Evolutionary conservation across 2,329 filamentous ascomycete genomes (phyloP).

Genomic region (Tolypocladium ophioglossoides): DNA sequence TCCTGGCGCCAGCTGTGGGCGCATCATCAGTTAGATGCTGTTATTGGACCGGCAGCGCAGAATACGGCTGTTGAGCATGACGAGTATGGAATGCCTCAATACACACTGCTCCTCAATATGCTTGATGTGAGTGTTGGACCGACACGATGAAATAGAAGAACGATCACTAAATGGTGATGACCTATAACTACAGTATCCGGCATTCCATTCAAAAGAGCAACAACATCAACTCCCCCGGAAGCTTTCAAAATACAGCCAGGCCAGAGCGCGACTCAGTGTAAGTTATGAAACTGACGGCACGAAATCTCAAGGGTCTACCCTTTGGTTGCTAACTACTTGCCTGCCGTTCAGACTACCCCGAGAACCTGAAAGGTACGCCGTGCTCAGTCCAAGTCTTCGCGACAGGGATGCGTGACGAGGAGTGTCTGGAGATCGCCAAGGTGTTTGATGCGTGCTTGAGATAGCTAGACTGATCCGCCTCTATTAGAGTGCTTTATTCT

Average conservation of each 20-base stretch:
- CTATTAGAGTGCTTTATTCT: too few relatives aligned
- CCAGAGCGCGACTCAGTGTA: slow-evolving; percentile 6
- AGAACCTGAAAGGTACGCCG: slow-evolving; percentile 29
- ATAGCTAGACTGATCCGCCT: neutral
- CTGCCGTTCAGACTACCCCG: slow-evolving; percentile 24
- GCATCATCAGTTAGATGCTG: slow-evolving; percentile 33
- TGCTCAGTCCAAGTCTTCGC: slow-evolving; percentile 35
- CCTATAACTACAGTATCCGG: slow-evolving; percentile 31
- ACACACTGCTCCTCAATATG: slow-evolving; percentile 40
- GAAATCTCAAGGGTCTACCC: neutral
- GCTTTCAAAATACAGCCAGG: slow-evolving; percentile 3
- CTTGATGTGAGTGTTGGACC: slow-evolving; percentile 30
- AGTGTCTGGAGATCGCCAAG: slow-evolving; percentile 19
- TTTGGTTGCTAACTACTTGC: neutral
- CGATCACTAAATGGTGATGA: neutral
- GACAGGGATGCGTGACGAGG: slow-evolving; percentile 35
- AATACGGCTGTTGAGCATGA: slow-evolving; percentile 41
- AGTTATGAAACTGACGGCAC: neutral
- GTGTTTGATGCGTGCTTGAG: slow-evolving; percentile 6
- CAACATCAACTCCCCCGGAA: slow-evolving; percentile 1
- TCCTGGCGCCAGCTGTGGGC: slow-evolving; percentile 30
- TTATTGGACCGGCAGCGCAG: slow-evolving; percentile 38
- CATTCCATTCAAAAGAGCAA: slow-evolving; percentile 32
- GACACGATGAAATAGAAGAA: neutral
- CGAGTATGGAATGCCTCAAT: slow-evolving; percentile 32